Percentiles rank a stretch among this genome's conserved stretches.
Evolutionary conservation across 305 asterid genomes (phyloP).

Genomic region (Petunia hybrid): DNA sequence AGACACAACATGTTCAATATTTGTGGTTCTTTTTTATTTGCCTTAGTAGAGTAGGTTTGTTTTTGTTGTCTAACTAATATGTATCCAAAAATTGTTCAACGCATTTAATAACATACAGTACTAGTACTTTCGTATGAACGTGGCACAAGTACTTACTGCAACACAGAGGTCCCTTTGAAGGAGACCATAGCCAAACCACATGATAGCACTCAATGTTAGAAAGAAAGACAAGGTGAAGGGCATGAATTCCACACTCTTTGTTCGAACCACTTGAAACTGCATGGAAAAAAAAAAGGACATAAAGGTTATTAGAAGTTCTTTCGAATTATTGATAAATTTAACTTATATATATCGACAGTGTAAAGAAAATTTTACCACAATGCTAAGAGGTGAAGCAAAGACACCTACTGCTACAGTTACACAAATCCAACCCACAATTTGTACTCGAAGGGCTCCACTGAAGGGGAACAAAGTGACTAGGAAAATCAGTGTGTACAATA

Average conservation of each 20-base stretch:
- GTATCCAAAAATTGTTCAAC: background rate
- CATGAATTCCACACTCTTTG: conserved; percentile 77
- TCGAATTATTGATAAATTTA: background rate
- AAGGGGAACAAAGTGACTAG: conserved; percentile 34
- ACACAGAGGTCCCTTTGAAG: conserved; percentile 37
- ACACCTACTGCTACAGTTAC: conserved; percentile 37
- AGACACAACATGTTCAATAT: conserved; percentile 22
- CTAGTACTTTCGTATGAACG: background rate
- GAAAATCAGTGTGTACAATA: conserved; percentile 32
- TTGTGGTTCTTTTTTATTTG: conserved; percentile 12
- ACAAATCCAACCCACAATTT: conserved; percentile 45
- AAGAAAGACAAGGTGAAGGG: conserved; percentile 65
- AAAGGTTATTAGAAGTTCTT: background rate
- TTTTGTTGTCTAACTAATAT: conserved; percentile 1
- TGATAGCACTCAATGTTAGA: conserved; percentile 41
- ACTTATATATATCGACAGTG: too few species aligned
- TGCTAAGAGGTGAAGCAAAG: conserved; percentile 43
- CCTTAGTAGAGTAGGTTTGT: conserved; percentile 26
- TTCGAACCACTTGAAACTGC: conserved; percentile 66
- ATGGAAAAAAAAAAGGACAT: background rate
- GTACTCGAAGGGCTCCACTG: conserved; percentile 30
- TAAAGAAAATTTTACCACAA: conserved; percentile 32
- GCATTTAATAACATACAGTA: background rate
- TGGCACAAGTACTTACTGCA: conserved; percentile 33
- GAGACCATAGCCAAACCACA: conserved; percentile 44